Evolutionary conservation across 108 stramenopile genomes (phyloP), one percentile per base, ranked within the genome.

Genomic region (Schizochytrium sp.): DNA sequence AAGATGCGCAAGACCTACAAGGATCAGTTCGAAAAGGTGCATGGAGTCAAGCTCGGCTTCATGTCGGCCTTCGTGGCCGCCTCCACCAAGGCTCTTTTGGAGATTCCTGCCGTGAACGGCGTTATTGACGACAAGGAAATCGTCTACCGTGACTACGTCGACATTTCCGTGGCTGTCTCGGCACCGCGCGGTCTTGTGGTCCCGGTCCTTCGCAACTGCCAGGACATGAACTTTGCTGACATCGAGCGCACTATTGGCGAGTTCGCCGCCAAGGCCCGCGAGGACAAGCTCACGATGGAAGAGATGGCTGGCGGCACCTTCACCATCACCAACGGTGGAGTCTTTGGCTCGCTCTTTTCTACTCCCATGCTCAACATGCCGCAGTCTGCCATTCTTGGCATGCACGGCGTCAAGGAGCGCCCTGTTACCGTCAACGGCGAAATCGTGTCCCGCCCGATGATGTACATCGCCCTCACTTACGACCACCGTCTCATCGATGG

Each of bases 291-390:
- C 87, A 92, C 97, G 29, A 94, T 99, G 89, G 99, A 99, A 91
- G 99, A 99, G 90, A 99, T 99, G 99, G 94, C 98, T 14, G 99
- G 99, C 44, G 99, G 99, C 19, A 98, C 98, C 55, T 99, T 99
- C 93, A 99, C 99, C 89, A 99, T 99, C 91, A 96, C 96, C 57
- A 99, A 99, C 91, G 99, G 99, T n/a, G 99, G 99, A 60, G 99
- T 99, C 8, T 99, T 99, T 89, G 99, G 99, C 57, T 96, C 96
- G 6, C 92, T 99, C 28, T 98, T 99, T 96, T 98, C 98, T 48
- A 99, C 99, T 12, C 99, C 99, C 69, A 99, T 99, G 92, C 97
- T 99, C 95, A 99, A 99, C 94, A 97, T 97, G 57, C 99, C 99
- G 4, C 99, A 99, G 90, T 95, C 95, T 43, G 99, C 99, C n/a